A percentile compares a stretch with the other conserved stretches of the same genome.
These are phyloP conservation scores for Arachis stenosperma DNA, from an alignment of 306 rosid genomes.

Conservation along the genomic window DNA sequence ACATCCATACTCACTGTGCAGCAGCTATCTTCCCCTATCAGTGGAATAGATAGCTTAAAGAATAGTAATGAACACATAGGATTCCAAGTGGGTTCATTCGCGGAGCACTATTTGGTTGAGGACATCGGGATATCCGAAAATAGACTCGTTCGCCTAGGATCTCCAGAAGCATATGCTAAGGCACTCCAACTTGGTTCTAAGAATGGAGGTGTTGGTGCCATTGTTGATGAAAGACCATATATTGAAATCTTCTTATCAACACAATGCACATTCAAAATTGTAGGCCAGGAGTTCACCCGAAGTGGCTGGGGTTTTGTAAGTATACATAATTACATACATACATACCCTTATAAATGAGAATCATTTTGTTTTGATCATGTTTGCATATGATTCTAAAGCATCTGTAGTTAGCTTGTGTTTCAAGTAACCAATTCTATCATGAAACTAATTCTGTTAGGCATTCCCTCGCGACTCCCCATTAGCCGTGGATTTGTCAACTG, in stretches of 20 bases:
- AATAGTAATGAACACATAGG: constrained; percentile 70
- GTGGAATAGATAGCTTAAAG: constrained; percentile 81
- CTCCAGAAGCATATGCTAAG: constrained; percentile 77
- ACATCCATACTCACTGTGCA: constrained; percentile 98
- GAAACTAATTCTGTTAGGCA: constrained; percentile 54
- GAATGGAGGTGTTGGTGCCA: constrained; percentile 91
- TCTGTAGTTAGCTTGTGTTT: constrained; percentile 24
- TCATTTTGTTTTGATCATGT: constrained; percentile 8
- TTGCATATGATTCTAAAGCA: neutral
- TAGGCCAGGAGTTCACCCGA: constrained; percentile 96
- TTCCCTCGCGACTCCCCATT: constrained; percentile 92
- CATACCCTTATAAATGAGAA: neutral
- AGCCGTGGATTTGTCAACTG: constrained; percentile 88
- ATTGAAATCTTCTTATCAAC: constrained; percentile 79
- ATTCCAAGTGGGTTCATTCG: constrained; percentile 88
- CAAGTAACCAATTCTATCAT: neutral
- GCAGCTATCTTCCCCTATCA: constrained; percentile 71
- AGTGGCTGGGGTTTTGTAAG: constrained; percentile 99
- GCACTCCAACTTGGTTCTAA: constrained; percentile 81
- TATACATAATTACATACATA: constrained; percentile 1
- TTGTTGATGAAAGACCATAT: constrained; percentile 83
- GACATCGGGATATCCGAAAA: constrained; percentile 76
- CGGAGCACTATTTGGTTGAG: constrained; percentile 70
- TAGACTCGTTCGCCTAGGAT: constrained; percentile 78
- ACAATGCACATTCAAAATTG: constrained; percentile 79